Percentiles rank a stretch among this genome's conserved stretches.
These are phyloP conservation scores for Ophiocordyceps australis DNA, from an alignment of 2,329 filamentous ascomycete genomes.

Conservation along the genomic window DNA sequence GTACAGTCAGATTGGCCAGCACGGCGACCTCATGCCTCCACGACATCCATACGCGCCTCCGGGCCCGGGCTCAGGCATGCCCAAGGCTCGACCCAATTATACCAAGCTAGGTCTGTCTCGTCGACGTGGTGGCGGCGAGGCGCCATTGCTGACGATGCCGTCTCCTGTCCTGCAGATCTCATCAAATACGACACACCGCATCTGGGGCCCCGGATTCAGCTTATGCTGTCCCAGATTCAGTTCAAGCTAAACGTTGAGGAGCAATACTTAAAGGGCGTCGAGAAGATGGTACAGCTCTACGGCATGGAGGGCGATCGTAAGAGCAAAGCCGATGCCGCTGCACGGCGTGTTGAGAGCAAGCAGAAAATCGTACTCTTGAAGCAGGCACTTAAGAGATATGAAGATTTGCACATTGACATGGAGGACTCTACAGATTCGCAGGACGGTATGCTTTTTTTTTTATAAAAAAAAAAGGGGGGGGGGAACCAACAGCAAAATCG, in stretches of 20 bases:
- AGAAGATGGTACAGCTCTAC: slow-evolving; percentile 98
- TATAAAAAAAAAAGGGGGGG: too few species aligned
- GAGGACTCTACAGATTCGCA: slow-evolving; percentile 58
- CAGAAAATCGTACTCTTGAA: slow-evolving; percentile 94
- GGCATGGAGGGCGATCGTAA: slow-evolving; percentile 95
- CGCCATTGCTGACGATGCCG: background rate
- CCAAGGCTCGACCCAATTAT: slow-evolving; percentile 73
- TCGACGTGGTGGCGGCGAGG: too few species aligned
- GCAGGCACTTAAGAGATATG: slow-evolving; percentile 90
- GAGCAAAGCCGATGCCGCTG: slow-evolving; percentile 84
- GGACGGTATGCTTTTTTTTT: slow-evolving; percentile 54
- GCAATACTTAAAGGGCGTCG: slow-evolving; percentile 95
- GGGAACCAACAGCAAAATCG: too few species aligned
- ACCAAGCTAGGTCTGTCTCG: slow-evolving; percentile 73
- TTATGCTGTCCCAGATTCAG: slow-evolving; percentile 96
- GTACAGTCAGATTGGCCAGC: slow-evolving; percentile 41
- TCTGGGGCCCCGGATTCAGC: slow-evolving; percentile 89
- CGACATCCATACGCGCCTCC: slow-evolving; percentile 57
- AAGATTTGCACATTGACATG: slow-evolving; percentile 90
- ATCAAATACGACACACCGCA: slow-evolving; percentile 98
- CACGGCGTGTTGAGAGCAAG: slow-evolving; percentile 79
- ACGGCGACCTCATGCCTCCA: slow-evolving; percentile 61
- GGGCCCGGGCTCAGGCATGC: slow-evolving; percentile 45
- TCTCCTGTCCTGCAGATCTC: slow-evolving; percentile 41
- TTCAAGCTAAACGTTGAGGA: slow-evolving; percentile 98